A percentile compares a stretch with the other conserved stretches of the same genome.
Conservation (phyloP, 2,329 filamentous ascomycete genomes). For the Thielaviopsis populi region DNA sequence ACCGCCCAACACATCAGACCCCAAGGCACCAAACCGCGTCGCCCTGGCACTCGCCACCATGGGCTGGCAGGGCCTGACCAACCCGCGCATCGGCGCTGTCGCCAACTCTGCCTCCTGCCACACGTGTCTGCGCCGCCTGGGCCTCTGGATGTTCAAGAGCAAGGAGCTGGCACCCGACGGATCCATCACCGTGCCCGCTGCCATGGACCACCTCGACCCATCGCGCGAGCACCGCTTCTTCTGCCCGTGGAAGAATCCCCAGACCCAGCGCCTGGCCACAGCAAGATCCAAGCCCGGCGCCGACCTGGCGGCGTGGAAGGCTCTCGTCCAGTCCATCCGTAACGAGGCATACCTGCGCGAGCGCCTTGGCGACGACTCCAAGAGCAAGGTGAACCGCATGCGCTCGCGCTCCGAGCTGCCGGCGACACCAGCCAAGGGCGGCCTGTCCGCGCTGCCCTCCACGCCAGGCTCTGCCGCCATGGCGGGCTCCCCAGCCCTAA, state of each 20-base stretch:
- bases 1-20: slow-evolving; percentile 19
- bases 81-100: slow-evolving; percentile 40
- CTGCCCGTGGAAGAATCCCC: slow-evolving; percentile 61
- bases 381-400: slow-evolving; percentile 11
- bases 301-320: slow-evolving; percentile 38
- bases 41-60: slow-evolving; percentile 56
- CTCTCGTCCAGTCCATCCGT: slow-evolving; percentile 38
- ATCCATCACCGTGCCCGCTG: slow-evolving; percentile 40
- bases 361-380: slow-evolving; percentile 5
- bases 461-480: not conserved
- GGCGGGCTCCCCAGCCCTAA: not conserved
- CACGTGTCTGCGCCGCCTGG: slow-evolving; percentile 74
- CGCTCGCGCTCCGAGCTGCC: slow-evolving; percentile 13
- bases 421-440: slow-evolving; percentile 20
- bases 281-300: slow-evolving; percentile 24
- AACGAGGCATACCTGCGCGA: slow-evolving; percentile 42
- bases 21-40: slow-evolving; percentile 35
- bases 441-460: not conserved
- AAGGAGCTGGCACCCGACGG: slow-evolving; percentile 46
- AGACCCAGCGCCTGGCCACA: slow-evolving; percentile 38
- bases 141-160: slow-evolving; percentile 85
- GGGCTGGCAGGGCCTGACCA: slow-evolving; percentile 57
- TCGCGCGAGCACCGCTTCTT: slow-evolving; percentile 65
- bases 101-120: slow-evolving; percentile 65
- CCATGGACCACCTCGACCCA: slow-evolving; percentile 53